These are phyloP conservation scores for Solanum chiquidenum DNA, from an alignment of 257 asterid genomes.

Conservation along the genomic window DNA sequence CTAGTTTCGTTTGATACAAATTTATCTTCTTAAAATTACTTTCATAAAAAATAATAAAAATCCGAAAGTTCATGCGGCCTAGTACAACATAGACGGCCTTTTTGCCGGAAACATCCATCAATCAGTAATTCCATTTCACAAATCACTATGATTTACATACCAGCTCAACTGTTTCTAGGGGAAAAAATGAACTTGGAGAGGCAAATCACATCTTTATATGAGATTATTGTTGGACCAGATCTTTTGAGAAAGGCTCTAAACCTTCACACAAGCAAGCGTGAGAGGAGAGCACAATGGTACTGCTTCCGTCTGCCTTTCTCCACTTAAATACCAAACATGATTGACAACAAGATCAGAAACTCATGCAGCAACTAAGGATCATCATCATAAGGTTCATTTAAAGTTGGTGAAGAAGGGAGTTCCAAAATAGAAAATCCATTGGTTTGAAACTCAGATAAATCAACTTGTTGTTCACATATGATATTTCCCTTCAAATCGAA, in stretches of 20 bases:
- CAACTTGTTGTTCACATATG: slow-evolving; percentile 19
- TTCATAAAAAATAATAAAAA: neutral
- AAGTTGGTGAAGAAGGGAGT: slow-evolving; percentile 17
- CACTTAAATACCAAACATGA: neutral
- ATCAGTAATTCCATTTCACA: neutral
- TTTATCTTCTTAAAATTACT: neutral
- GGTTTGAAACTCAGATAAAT: slow-evolving; percentile 28
- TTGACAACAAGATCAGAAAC: neutral
- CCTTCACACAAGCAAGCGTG: neutral
- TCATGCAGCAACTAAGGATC: slow-evolving; percentile 45
- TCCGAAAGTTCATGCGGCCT: neutral
- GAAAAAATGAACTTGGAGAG: neutral
- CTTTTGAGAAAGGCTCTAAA: neutral
- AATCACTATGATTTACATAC: neutral
- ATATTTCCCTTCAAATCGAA: slow-evolving; percentile 65
- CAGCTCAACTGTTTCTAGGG: neutral
- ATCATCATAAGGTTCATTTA: slow-evolving; percentile 45
- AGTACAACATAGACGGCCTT: neutral
- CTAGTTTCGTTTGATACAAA: neutral
- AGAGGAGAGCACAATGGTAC: neutral
- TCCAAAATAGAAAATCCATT: slow-evolving; percentile 30
- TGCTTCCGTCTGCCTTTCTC: neutral
- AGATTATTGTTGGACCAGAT: too few species aligned
- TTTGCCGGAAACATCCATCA: neutral
- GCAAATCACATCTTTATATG: neutral